Evolutionary conservation across 2,329 filamentous ascomycete genomes (phyloP), one percentile per base, ranked within the genome.

Genomic region (Aureobasidium mangrovei): DNA sequence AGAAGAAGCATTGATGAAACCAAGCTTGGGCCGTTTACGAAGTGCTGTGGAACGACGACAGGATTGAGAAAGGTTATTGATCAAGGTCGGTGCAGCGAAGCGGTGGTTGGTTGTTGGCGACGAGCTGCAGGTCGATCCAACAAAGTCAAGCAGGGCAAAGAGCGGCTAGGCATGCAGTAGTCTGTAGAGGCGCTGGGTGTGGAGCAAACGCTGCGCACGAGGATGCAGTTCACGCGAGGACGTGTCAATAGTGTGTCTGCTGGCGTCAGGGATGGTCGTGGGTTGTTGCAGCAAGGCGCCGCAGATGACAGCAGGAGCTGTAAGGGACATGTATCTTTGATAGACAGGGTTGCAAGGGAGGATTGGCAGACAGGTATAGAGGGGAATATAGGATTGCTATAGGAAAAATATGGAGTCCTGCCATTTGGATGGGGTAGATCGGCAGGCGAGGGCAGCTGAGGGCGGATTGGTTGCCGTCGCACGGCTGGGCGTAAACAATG

Each of bases 11-110:
- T 46, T 59, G 57, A 18, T 58, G 53, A n/a, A 64, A 57, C 59
- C 52, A 65, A 41, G 57, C 61, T 56, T 47, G 55, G 24, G 59
- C 39, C 28, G 59, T 54, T n/a, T 61, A 61, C 43, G 60, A 59
- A 24, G 60, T 62, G 33, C 60, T 58, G 18, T 48, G 57, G n/a
- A 57, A 60, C 3, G 53, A 35, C 57, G 56, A 9, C 69, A 73
- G 32, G 74, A 74, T 47, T 74, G 71, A 38, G 70, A 67, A 53
- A 48, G 66, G 42, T 73, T 71, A 41, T 62, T 85, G 63, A 61
- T 74, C 59, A 75, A 77, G 58, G 81, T 86, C 26, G 33, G 26
- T 38, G 24, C 18, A 36, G 4, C 9, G 7, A 39, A 10, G 33
- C 4, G 6, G 18, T 18, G 18, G 18, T 18, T n/a, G 4, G 46